Evolutionary conservation across 1,284 basidiomycete species (phyloP).

Genomic region (Coniophora puteana): DNA sequence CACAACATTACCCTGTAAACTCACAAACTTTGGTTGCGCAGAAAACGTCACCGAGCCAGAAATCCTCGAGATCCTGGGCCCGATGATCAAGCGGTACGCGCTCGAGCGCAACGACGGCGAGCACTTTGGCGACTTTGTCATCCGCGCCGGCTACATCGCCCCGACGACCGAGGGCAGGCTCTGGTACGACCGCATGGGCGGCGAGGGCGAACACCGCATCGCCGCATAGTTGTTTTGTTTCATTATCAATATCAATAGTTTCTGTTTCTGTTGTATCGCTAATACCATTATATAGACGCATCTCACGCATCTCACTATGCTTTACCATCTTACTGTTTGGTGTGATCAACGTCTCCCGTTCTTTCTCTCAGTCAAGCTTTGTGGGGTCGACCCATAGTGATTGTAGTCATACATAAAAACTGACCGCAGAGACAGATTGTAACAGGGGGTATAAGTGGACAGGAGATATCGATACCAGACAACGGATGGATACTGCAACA

Average conservation of each 20-base stretch:
- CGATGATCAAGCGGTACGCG: conserved; percentile 94
- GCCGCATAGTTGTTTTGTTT: too few relatives aligned
- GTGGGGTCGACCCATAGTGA: too few relatives aligned
- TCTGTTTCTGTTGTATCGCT: conserved; percentile 6
- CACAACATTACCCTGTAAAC: conserved; percentile 1
- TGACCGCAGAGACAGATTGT: too few relatives aligned
- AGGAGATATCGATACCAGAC: too few relatives aligned
- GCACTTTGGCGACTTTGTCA: conserved; percentile 94
- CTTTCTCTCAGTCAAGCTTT: too few relatives aligned
- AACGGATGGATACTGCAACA: too few relatives aligned
- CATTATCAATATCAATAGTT: too few relatives aligned
- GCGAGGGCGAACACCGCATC: conserved; percentile 58
- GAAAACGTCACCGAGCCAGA: conserved; percentile 94
- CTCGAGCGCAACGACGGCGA: conserved; percentile 88
- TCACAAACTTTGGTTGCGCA: conserved; percentile 32
- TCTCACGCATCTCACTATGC: too few relatives aligned
- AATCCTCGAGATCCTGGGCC: conserved; percentile 84
- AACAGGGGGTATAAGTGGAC: too few relatives aligned
- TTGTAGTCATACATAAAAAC: too few relatives aligned
- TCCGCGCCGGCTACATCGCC: conserved; percentile 83
- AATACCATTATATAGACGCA: conserved; percentile 25
- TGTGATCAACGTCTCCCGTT: too few relatives aligned
- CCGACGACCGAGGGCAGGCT: conserved; percentile 73
- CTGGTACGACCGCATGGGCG: conserved; percentile 82
- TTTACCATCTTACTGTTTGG: too few relatives aligned